Evolutionary conservation across 768 basidiomycete species (phyloP).

Genomic region (Leccinum incarnatum): DNA sequence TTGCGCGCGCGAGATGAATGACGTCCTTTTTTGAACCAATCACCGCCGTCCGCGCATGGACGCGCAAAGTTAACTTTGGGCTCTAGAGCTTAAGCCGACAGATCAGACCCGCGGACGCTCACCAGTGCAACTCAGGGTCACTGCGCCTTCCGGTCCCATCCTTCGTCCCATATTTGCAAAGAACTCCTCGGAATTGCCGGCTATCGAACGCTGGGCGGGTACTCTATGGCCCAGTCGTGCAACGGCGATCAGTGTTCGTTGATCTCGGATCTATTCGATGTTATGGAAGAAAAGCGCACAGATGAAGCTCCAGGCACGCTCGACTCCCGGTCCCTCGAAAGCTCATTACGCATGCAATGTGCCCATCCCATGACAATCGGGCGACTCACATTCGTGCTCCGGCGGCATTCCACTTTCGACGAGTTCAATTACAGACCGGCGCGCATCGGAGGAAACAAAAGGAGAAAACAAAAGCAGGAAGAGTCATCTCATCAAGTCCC

Average conservation of each 20-base stretch:
- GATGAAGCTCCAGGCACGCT: not conserved
- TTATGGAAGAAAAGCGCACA: not conserved
- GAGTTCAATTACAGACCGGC: not conserved
- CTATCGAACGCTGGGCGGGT: slow-evolving; percentile 76
- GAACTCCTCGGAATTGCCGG: slow-evolving; percentile 71
- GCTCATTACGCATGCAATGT: not conserved
- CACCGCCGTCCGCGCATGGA: not conserved
- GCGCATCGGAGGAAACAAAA: not conserved
- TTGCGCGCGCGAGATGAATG: slow-evolving; percentile 83
- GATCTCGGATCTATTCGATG: not conserved
- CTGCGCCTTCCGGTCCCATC: slow-evolving; percentile 80
- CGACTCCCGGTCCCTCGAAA: not conserved
- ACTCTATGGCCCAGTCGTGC: slow-evolving; percentile 60
- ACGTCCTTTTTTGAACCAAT: slow-evolving; percentile 87
- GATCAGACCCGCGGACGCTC: slow-evolving; percentile 19
- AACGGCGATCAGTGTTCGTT: not conserved
- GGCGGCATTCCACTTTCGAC: not conserved
- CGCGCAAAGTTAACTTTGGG: not conserved
- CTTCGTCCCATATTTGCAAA: slow-evolving; percentile 81
- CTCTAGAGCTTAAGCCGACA: not conserved
- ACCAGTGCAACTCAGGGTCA: slow-evolving; percentile 90
- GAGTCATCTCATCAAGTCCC: slow-evolving; percentile 82
- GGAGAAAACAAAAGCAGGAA: not conserved
- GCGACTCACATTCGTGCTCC: not conserved
- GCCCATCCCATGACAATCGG: not conserved